Evolutionary conservation across 257 asterid genomes (phyloP), one percentile per base, ranked within the genome.

Genomic region (Capsicum pubescens): DNA sequence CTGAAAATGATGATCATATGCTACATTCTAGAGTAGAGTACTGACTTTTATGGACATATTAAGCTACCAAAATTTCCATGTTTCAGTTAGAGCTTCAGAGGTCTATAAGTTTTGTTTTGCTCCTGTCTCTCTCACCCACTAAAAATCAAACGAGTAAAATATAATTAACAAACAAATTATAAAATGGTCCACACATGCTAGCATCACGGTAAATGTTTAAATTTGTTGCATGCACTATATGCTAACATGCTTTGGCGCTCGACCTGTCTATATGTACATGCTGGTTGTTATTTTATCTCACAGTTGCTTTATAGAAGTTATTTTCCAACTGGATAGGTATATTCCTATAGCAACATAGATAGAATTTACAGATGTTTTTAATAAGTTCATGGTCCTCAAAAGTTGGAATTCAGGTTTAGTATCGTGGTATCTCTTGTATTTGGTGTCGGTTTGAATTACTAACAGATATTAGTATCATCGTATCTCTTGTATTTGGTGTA

Each of bases 21-120:
- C 39, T 71, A 46, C 39, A 46, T n/a, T 46, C 21, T 74, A 74
- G 80, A 19, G 46, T 46, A 71, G 56, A 71, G 10, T 71, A 26
- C 80, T 71, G 55, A 10, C 80, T 46, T 71, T 71, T 46, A 74
- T 19, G 80, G 59, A 8, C 61, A 48, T 74, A 74, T 52, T 74
- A n/a, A n/a, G 80, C 80, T 50, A 14, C 61, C 59, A 48, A 72
- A 11, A n/a, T 48, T 21, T 48, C 17, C 80, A 48, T 12, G 58
- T 72, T 72, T 72, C 19, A 10, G 42, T 72, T 42, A 72, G 59
- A n/a, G 80, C 59, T 59, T 19, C 57, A 48, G 59, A 44, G 57
- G 57, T 42, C 52, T 17, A 11, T 9, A 42, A 17, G 79, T 70
- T 36, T 44, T 36, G 13, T 39, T 69, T 68, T 39, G 26, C 77